phyloP scores from a whole-genome alignment of 1,284 basidiomycete genomes.

The Puccinia horiana region DNA sequence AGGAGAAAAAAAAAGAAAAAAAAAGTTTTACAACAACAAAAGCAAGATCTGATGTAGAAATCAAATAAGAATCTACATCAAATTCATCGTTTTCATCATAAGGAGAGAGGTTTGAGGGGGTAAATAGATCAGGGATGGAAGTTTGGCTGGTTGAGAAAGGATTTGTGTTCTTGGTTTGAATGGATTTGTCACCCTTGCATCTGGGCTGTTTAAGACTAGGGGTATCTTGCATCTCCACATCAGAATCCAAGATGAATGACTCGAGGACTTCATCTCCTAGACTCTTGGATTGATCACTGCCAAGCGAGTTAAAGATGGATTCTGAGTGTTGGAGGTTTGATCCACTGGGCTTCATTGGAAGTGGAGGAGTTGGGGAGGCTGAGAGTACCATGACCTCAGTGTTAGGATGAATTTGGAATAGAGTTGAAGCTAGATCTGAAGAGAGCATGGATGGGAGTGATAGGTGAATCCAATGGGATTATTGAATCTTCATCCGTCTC shows the following conservation, averaged over 20 bases:
- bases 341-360: slow-evolving; percentile 1
- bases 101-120: too few species aligned
- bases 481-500: slow-evolving; percentile 31
- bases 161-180: too few species aligned
- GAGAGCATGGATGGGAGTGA: slow-evolving; percentile 3
- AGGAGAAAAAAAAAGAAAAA: too few species aligned
- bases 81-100: too few species aligned
- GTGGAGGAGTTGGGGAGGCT: background rate
- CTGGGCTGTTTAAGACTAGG: too few species aligned
- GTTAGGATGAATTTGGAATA: background rate
- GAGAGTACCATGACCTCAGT: background rate
- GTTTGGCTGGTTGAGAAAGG: too few species aligned
- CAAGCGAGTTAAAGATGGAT: background rate
- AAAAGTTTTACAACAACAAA: too few species aligned
- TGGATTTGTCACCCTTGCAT: too few species aligned
- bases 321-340: background rate
- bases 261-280: background rate
- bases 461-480: background rate
- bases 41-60: too few species aligned
- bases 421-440: background rate
- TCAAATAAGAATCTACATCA: too few species aligned
- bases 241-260: background rate
- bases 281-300: background rate
- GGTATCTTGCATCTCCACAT: too few species aligned
- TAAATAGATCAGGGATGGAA: too few species aligned